Percentiles rank a stretch among this genome's conserved stretches.
phyloP scores from a whole-genome alignment of 1,139 yeast genomes.

The Saccharomycopsis hybrid region DNA sequence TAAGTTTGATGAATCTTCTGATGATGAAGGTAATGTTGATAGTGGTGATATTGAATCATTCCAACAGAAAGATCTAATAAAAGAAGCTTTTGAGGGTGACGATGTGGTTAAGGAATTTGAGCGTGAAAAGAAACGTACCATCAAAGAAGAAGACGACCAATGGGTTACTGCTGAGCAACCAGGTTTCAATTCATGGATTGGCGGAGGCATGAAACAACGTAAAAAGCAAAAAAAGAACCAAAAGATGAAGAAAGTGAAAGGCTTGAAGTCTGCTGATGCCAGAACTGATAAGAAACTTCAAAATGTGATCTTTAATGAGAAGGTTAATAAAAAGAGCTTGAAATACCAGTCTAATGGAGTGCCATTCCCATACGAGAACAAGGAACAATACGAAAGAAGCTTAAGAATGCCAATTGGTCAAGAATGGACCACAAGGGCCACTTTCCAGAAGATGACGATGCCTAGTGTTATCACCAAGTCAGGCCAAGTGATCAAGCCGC shows the following conservation, averaged over 20 bases:
- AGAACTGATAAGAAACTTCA: constrained; percentile 72
- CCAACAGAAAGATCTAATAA: constrained; percentile 74
- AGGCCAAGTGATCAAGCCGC: constrained; percentile 86
- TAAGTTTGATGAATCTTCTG: constrained; percentile 20
- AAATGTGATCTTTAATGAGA: constrained; percentile 86
- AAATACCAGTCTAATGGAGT: constrained; percentile 82
- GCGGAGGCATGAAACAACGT: constrained; percentile 38
- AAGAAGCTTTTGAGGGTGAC: constrained; percentile 96
- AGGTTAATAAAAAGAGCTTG: constrained; percentile 71
- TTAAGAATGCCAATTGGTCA: constrained; percentile 96
- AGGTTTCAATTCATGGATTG: constrained; percentile 93
- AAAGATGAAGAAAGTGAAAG: constrained; percentile 62
- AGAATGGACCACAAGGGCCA: constrained; percentile 87
- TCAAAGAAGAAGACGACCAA: constrained; percentile 78
- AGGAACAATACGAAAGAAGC: constrained; percentile 92
- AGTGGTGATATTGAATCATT: constrained; percentile 41
- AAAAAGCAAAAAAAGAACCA: constrained; percentile 52
- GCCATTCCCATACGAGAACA: constrained; percentile 89
- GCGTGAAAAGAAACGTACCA: constrained; percentile 62
- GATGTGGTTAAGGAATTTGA: constrained; percentile 75
- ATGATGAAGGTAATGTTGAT: constrained; percentile 28
- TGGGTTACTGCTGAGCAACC: constrained; percentile 82
- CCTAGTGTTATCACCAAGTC: constrained; percentile 84
- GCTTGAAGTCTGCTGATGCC: constrained; percentile 61
- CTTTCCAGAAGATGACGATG: constrained; percentile 83